Percentiles rank a stretch among this genome's conserved stretches.
Conservation (phyloP, 2,329 filamentous ascomycete species). For the Elsinoe arachidis region DNA sequence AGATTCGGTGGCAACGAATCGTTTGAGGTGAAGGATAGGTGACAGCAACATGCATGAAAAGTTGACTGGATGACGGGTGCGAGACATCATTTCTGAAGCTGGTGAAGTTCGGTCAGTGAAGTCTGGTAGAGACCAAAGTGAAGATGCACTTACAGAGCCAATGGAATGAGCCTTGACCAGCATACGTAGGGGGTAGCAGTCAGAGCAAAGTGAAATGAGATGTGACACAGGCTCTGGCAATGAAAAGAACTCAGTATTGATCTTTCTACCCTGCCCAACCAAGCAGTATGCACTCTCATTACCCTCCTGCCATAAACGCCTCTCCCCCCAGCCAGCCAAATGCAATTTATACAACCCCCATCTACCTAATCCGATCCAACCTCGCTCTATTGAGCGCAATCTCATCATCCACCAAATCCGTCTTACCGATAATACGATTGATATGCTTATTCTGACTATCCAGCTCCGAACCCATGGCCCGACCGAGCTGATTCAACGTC, state of each 20-base stretch:
- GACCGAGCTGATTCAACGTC: constrained; percentile 63
- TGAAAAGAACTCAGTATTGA: background rate
- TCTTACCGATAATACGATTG: constrained; percentile 63
- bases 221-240: too few species aligned
- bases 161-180: too few species aligned
- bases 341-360: background rate
- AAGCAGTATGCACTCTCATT: background rate
- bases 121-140: too few species aligned
- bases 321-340: background rate
- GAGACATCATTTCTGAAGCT: too few species aligned
- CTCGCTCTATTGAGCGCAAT: constrained; percentile 70
- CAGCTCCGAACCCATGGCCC: constrained; percentile 66
- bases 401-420: constrained; percentile 72
- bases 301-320: background rate
- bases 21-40: too few species aligned
- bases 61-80: too few species aligned
- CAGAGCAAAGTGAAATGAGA: too few species aligned
- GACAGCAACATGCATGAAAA: too few species aligned
- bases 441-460: constrained; percentile 70
- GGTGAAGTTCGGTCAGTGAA: too few species aligned
- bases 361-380: constrained; percentile 53
- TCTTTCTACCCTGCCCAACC: background rate
- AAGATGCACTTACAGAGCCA: too few species aligned
- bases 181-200: too few species aligned
- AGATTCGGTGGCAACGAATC: too few species aligned